Percentiles rank a stretch among this genome's conserved stretches.
Conservation (phyloP, 164 flowering plant species). For the Cinnamomum chago region DNA sequence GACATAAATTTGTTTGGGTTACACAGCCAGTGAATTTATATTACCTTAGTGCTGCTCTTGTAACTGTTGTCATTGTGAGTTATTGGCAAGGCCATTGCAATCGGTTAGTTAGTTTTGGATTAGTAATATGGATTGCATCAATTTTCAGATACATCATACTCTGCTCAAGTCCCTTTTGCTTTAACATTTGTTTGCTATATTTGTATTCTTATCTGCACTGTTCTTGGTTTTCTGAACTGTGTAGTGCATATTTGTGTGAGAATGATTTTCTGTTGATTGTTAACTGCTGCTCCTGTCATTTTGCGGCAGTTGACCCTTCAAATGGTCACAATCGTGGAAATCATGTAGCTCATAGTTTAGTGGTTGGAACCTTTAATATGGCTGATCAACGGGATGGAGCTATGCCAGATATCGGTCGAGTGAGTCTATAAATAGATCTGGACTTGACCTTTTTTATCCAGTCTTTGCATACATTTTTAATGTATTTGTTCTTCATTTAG, state of each 20-base stretch:
- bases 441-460: background rate
- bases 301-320: conserved; percentile 46
- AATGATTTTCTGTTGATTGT: background rate
- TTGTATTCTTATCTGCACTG: background rate
- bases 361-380: conserved; percentile 71
- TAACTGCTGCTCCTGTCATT: background rate
- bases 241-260: background rate
- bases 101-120: too few relatives aligned
- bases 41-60: too few relatives aligned
- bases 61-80: too few relatives aligned
- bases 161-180: too few relatives aligned
- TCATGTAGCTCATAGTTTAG: conserved; percentile 48
- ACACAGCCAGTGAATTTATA: too few relatives aligned
- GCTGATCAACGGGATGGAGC: conserved; percentile 74
- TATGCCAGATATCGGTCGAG: conserved; percentile 70
- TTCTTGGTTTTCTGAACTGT: background rate
- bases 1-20: too few relatives aligned
- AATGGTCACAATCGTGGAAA: conserved; percentile 32
- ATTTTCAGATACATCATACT: too few relatives aligned
- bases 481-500: conserved; percentile 6
- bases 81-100: too few relatives aligned
- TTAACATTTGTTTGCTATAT: too few relatives aligned
- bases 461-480: background rate
- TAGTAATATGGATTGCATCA: too few relatives aligned
- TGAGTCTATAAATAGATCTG: conserved; percentile 21